Conservation (phyloP, 768 basidiomycete species). For the Xanthoconium stramineum region DNA sequence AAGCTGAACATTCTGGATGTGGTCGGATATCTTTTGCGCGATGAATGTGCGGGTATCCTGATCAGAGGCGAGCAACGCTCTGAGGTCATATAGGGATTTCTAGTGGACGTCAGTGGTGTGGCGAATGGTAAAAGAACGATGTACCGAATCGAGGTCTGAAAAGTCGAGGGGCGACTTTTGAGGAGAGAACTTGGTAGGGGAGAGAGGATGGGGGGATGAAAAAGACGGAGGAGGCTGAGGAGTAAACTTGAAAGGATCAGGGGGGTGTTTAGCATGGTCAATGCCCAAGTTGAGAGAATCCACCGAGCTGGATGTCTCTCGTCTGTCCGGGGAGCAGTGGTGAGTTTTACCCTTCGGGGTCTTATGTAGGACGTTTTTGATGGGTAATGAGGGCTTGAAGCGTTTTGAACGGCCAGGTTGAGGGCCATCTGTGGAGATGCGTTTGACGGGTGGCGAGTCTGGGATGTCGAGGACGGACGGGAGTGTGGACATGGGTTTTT, state of each 20-base stretch:
- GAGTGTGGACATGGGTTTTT: conserved; percentile 16
- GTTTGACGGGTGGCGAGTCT: conserved; percentile 28
- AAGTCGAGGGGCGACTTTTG: conserved; percentile 4
- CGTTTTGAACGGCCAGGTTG: conserved; percentile 29
- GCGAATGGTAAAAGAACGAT: no score
- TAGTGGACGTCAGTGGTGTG: no score
- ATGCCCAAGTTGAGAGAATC: conserved; percentile 22
- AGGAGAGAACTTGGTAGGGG: conserved; percentile 4
- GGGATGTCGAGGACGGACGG: conserved; percentile 11
- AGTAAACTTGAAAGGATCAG: background rate
- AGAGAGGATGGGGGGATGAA: background rate
- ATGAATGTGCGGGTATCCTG: no score
- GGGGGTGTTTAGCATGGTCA: conserved; percentile 2
- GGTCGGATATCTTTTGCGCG: no score
- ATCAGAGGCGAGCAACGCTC: conserved; percentile 18
- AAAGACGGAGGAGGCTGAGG: background rate
- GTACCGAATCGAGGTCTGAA: no score
- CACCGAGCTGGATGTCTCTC: conserved; percentile 19
- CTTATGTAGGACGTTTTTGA: conserved; percentile 23
- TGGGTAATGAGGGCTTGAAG: conserved; percentile 22
- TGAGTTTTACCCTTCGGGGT: conserved; percentile 10
- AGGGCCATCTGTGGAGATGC: conserved; percentile 25
- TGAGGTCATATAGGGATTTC: conserved; percentile 23
- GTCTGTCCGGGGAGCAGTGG: conserved; percentile 14
- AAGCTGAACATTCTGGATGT: conserved; percentile 9